Evolutionary conservation across 495 filamentous ascomycete genomes (phyloP), one percentile per base, ranked within the genome.

Genomic region (Halenospora varia): DNA sequence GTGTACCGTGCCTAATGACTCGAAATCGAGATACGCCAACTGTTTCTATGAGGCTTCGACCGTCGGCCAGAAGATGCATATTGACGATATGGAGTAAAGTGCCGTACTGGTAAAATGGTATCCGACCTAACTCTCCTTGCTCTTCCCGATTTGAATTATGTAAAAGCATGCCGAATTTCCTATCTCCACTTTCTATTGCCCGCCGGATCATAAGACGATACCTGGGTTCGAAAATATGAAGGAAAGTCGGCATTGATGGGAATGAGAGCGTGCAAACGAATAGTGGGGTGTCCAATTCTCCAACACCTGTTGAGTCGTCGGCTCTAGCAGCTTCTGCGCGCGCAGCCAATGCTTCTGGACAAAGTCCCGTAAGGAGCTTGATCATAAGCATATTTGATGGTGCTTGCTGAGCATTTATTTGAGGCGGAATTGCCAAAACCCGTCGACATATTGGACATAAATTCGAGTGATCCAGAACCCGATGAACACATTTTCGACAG

Each of bases 201-300:
- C 91, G 84, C 47, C 86, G 82, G 19, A 96, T 86, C 90, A 96
- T 93, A 8, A 95, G 77, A 2, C 89, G 83, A 68, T 96, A 96
- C 10, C 89, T 82, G 20, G 90, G 88, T 68, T 97, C 92, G 68
- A 96, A 96, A n/a, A 97, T 80, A 66, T 93, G 88, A 0, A 97
- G 72, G 61, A 91, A 92, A 0, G 87, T 90, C 1, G 89, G 90
- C 83, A 92, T 90, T 0, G 76, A 76, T 11, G 92, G 92, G 59
- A 91, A 92, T 0, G 88, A 81, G 2, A 93, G 71, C 2, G 90
- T 88, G 70, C 88, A 92, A 47, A 95, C 79, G 60, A 96, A 96
- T 2, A 97, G 72, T 0, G 92, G 84, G 11, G 85, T 77, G 25
- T 84, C 80, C 25, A 81, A 77, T 15, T 84, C 85, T 10, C 73